Base-by-base conservation (phyloP, 352 stramenopile species). In the Globisporangium middletonii region DNA sequence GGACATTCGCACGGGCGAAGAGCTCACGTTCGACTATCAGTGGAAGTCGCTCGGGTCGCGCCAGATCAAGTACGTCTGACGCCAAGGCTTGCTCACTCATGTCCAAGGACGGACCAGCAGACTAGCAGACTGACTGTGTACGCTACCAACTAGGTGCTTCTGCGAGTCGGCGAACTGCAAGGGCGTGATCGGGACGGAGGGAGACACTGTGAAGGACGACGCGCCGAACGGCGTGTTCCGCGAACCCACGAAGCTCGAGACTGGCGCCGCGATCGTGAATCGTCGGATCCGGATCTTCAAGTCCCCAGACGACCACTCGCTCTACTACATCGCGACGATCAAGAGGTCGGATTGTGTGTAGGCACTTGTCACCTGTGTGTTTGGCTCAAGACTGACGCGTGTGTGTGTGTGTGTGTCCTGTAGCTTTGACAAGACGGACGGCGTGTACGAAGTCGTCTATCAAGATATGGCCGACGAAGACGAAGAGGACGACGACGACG, bases 1-100 rank as follows among this genome's bases (percentile, higher is more conserved):
- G n/a, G 73, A 96, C 51, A 98, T 98, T 53, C 19, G 68, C 9
- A 59, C 66, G 4, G 81, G 83, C 5, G 91, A 98, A 70, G 96
- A 99, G 62, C 71, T 99, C 30, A 96, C 82, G 45, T 98, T 98
- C 60, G 95, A 99, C 68, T 99, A 99, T 63, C 96, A 98, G 70
- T 99, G 89, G 89, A 91, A 95, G 58, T 72, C 83, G 11, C 74
- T 95, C 7, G 85, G 85, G 5, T 90, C 83, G 1, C 75, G 79
- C 44, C 80, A 86, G 55, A 92, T 94, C 53, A 90, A 74, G 64
- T 79, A 61, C n/a, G 58, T 45, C 11, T 18, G 63, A 23, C 13
- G 8, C n/a, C n/a, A 23, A 23, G 45, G 28, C 28, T 53, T 15
- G 16, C 13, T 43, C 16, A 9, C 45, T 50, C 35, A 27, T 16